Base-by-base conservation (phyloP, 2,329 filamentous ascomycete genomes). In the Podosphaera xanthii region DNA sequence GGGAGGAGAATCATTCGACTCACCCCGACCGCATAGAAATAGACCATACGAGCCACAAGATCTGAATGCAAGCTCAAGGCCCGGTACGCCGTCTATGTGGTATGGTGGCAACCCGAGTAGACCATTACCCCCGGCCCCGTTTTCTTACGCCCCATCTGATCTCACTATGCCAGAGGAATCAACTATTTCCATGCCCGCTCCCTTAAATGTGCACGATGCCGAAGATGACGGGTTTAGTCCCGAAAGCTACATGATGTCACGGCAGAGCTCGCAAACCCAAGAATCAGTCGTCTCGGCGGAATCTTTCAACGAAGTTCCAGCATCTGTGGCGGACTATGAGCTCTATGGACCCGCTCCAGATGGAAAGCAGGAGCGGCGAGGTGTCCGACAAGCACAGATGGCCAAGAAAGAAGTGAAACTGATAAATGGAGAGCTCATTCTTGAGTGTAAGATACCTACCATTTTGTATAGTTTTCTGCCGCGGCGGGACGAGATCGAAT, bases 371-470 rank as follows among this genome's bases (percentile, higher is more conserved):
- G 83, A 87, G 68, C 82, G 92, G 59, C 80, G 92, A 67, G 92
- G 92, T 60, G 87, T 91, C 35, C 82, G 91, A 64, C 80, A 85
- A 36, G 87, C 88, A 2, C 87, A 95, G 67, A 91, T 91, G 80
- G 81, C 85, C 9, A 92, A 84, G 72, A 95, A 94, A 69, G 91
- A 97, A 71, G 92, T 98, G 59, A 84, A 88, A 67, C 79, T 98
- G 52, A 94, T 97, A 77, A 97, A 98, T 69, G 92, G 92, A 68
- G 91, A 98, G 72, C 82, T 98, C 58, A 91, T 98, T 60, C 77
- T 98, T 54, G 92, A 98, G 74, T 97, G 92, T 77, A 98, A 98
- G 73, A 98, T 98, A 64, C 92, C 94, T 0, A 98, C 92, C 0
- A 98, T 97, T 65, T 76, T 98, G 48, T 94, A 97, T 78, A 95